A percentile compares a stretch with the other conserved stretches of the same genome.
Conservation (phyloP, 371 early-diverging fungal species). For the Batkoa obscura region DNA sequence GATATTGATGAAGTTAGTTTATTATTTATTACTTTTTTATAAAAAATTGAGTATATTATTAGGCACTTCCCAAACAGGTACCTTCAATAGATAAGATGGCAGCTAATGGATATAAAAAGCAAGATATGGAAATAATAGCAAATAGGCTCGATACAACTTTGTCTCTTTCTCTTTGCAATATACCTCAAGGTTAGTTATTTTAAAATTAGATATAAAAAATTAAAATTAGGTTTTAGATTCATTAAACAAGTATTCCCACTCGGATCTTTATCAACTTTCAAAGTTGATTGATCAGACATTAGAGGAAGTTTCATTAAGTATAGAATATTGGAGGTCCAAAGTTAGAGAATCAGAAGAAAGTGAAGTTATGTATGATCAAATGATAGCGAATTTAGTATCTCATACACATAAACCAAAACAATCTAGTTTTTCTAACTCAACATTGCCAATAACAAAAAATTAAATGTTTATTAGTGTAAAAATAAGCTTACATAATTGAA, state of each 20-base stretch:
- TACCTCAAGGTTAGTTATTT: neutral
- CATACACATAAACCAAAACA: constrained; percentile 5
- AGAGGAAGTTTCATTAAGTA: neutral
- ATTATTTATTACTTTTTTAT: neutral
- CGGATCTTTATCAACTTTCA: neutral
- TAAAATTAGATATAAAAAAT: neutral
- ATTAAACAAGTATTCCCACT: neutral
- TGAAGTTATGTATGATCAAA: neutral
- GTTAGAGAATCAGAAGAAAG: neutral
- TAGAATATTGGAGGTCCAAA: constrained; percentile 1
- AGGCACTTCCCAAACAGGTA: neutral
- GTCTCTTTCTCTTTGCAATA: neutral
- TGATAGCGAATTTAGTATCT: constrained; percentile 5
- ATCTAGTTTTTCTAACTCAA: too few species aligned
- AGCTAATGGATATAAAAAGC: neutral
- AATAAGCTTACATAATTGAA: too few species aligned
- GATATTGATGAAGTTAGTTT: neutral
- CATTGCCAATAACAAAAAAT: too few species aligned
- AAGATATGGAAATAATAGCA: constrained; percentile 2
- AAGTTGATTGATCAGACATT: neutral
- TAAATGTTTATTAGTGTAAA: too few species aligned
- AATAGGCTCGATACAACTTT: constrained; percentile 3
- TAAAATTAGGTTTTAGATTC: neutral
- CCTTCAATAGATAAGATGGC: neutral
- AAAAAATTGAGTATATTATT: neutral